Evolutionary conservation across 495 filamentous ascomycete genomes (phyloP), one percentile per base, ranked within the genome.

Genomic region (Tuber indicum): DNA sequence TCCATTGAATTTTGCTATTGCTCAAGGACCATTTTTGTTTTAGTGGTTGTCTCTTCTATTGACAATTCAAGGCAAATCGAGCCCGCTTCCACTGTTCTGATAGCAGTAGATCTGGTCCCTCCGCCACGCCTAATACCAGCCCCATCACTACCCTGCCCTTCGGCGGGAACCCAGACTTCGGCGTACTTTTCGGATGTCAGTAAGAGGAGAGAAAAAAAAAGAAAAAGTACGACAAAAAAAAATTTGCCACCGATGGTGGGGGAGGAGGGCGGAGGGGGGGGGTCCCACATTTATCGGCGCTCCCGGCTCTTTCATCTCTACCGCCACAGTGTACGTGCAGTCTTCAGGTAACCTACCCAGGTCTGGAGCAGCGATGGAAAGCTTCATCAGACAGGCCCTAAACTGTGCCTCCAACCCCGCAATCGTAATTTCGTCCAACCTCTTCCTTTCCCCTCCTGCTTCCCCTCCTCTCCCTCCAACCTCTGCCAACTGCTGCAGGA

Each of bases 281-380:
- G 58, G 26, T 66, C 58, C 26, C 75, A 82, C 81, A 72, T 82
- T 81, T 72, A 75, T 90, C n/a, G 94, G 96, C 36, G 91, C 89
- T 58, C 90, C 87, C 3, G 89, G 88, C 71, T 92, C 90, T 49
- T 90, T 88, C 77, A 97, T 86, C 85, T 98, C 96, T 43, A 97
- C 90, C 46, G 91, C 93, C 42, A 98, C 86, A 21, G 93, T 97
- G 82, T 93, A 98, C 26, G 92, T 92, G 84, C 94, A 96, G 76
- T 91, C 88, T 36, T 88, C 85, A 0, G 94, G 93, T 76, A 97
- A 81, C 3, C 91, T 87, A 2, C 82, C 86, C 79, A 97, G 85
- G 43, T 86, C 86, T 70, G 90, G 87, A 78, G 90, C 90, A 39
- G 88, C 84, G 43, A 86, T 84, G 32, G 87, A 86, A 73, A 91